These are phyloP conservation scores for Sextonia rubra DNA, from an alignment of 164 flowering plant species.

Conservation along the genomic window DNA sequence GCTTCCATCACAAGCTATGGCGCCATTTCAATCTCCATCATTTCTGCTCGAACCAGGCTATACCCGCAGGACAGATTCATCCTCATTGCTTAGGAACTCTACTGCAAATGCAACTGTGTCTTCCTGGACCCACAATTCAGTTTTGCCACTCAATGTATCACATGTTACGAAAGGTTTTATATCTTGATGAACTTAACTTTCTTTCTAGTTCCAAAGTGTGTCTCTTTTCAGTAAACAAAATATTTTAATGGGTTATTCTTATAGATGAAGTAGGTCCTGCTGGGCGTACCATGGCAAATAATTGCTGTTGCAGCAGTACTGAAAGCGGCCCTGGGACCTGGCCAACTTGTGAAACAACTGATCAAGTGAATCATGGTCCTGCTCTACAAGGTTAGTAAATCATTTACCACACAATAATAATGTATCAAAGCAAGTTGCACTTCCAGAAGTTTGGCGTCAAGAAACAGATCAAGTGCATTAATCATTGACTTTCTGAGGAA, in stretches of 20 bases:
- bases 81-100: slow-evolving; percentile 39
- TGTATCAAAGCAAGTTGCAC: too few relatives aligned
- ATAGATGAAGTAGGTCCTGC: slow-evolving; percentile 36
- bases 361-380: slow-evolving; percentile 38
- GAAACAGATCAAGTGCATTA: too few relatives aligned
- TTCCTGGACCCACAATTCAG: slow-evolving; percentile 48
- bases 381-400: slow-evolving; percentile 39
- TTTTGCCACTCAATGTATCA: slow-evolving; percentile 28
- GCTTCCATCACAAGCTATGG: slow-evolving; percentile 31
- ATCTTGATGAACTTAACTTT: slow-evolving; percentile 1
- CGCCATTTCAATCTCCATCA: slow-evolving; percentile 42
- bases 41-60: slow-evolving; percentile 40
- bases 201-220: background rate
- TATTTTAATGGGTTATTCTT: background rate
- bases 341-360: slow-evolving; percentile 33
- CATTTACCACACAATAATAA: too few relatives aligned
- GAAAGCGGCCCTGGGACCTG: slow-evolving; percentile 52
- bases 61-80: slow-evolving; percentile 39
- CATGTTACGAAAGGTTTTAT: slow-evolving; percentile 38
- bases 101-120: slow-evolving; percentile 36
- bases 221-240: background rate
- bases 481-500: too few relatives aligned
- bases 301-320: slow-evolving; percentile 51
- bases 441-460: too few relatives aligned
- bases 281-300: slow-evolving; percentile 36